Conservation (phyloP, 129 eudicot genomes). For the carrot (Daucus carota) region DH1_v3.0 NC_030388.2:546501-547000, state of each 20-base stretch:
- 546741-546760: too few relatives aligned
- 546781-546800: too few relatives aligned
- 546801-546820: too few relatives aligned
- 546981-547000: conserved; percentile 90
- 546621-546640: not conserved
- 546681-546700: too few relatives aligned
- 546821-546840: too few relatives aligned
- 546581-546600: not conserved
- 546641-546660: not conserved
- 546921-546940: conserved; percentile 91
- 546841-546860: too few relatives aligned
- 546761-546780: not conserved
- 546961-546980: conserved; percentile 86
- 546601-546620: too few relatives aligned
- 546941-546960: conserved; percentile 77
- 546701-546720: too few relatives aligned
- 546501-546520: not conserved
- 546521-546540: not conserved
- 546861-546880: not conserved
- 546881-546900: not conserved
- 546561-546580: not conserved
- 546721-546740: too few relatives aligned
- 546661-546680: not conserved
- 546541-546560: not conserved
- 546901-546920: conserved; percentile 8